Conservation (phyloP, 306 rosid genomes). For the Alnus glutinosa region DNA sequence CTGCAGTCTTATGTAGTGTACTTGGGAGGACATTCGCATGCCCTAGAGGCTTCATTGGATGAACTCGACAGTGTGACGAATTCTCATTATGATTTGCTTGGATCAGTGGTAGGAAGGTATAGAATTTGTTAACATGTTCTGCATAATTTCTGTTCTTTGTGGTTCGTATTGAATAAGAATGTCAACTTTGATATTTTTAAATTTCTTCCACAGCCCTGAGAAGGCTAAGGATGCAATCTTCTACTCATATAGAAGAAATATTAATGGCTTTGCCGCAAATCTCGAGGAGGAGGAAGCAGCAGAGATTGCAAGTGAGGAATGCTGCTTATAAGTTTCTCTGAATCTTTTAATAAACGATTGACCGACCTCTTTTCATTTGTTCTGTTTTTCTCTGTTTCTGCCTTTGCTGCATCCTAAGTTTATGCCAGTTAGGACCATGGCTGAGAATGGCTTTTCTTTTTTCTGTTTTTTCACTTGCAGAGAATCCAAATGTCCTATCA, state of each 20-base stretch:
- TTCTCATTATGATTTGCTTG: slow-evolving; percentile 54
- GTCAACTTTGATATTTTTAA: neutral
- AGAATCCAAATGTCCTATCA: slow-evolving; percentile 54
- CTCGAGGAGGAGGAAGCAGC: slow-evolving; percentile 57
- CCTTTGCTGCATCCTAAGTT: neutral
- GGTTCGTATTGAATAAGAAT: neutral
- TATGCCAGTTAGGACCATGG: neutral
- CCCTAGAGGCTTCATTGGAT: slow-evolving; percentile 9
- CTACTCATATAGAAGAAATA: slow-evolving; percentile 57
- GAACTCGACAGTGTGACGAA: slow-evolving; percentile 37
- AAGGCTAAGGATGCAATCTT: slow-evolving; percentile 54
- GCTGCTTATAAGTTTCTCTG: neutral
- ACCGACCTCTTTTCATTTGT: neutral
- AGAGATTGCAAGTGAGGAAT: slow-evolving; percentile 44
- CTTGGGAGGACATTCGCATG: slow-evolving; percentile 54
- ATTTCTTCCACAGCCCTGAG: slow-evolving; percentile 33
- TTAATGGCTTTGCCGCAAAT: slow-evolving; percentile 81
- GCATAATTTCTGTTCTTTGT: neutral
- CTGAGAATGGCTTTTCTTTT: neutral
- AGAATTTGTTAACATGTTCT: neutral
- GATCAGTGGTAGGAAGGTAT: slow-evolving; percentile 59
- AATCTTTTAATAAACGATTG: neutral
- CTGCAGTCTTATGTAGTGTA: slow-evolving; percentile 73
- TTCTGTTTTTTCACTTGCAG: slow-evolving; percentile 29
- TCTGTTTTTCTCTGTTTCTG: neutral